A percentile compares a stretch with the other conserved stretches of the same genome.
These are phyloP conservation scores for Podaxis pistillaris DNA, from an alignment of 768 basidiomycete genomes.

Conservation along the genomic window DNA sequence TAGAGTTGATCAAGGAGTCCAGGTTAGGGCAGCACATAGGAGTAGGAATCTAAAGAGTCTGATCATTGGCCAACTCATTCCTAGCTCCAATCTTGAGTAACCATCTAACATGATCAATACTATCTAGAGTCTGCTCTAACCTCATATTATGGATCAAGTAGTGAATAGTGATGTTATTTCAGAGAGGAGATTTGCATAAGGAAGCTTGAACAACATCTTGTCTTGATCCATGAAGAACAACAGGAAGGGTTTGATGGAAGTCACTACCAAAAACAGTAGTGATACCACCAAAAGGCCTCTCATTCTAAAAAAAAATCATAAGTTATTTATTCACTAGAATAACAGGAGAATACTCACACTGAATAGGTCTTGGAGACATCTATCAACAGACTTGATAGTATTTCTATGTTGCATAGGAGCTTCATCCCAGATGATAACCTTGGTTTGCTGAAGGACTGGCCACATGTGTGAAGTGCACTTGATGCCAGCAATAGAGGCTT, in stretches of 20 bases:
- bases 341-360: no score
- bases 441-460: neutral
- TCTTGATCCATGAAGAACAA: neutral
- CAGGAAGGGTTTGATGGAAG: conserved; percentile 16
- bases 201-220: neutral
- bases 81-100: conserved; percentile 2
- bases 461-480: neutral
- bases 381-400: neutral
- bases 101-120: neutral
- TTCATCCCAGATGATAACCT: conserved; percentile 5
- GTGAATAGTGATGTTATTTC: neutral
- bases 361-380: neutral
- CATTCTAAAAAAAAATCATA: neutral
- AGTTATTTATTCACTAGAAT: no score
- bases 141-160: neutral
- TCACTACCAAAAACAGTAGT: conserved; percentile 1
- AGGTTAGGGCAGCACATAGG: neutral
- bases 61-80: neutral
- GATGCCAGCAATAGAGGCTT: neutral
- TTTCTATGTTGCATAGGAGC: neutral
- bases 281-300: neutral
- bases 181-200: neutral
- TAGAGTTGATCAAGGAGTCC: neutral
- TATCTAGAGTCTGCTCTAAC: neutral
- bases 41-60: neutral